Conservation (phyloP, 1,284 basidiomycete genomes). For the Ceratorhiza oryzae-sativae region DNA sequence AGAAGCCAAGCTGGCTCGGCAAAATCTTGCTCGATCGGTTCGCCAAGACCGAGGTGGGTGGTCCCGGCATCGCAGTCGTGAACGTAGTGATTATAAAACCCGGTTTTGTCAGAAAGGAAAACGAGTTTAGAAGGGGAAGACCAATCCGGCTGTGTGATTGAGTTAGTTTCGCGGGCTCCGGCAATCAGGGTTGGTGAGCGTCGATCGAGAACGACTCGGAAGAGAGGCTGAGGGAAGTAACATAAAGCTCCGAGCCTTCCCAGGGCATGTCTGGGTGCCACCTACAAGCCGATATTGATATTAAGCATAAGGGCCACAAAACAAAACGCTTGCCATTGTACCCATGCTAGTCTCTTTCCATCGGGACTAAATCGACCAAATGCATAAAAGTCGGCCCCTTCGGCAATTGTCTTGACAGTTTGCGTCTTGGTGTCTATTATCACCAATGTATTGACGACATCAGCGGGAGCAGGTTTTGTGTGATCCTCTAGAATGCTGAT, state of each 20-base stretch:
- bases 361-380: slow-evolving; percentile 67
- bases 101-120: slow-evolving; percentile 72
- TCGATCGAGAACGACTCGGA: slow-evolving; percentile 44
- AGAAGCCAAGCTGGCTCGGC: slow-evolving; percentile 64
- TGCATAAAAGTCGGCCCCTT: slow-evolving; percentile 73
- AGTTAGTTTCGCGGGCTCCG: slow-evolving; percentile 47
- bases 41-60: slow-evolving; percentile 54
- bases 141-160: slow-evolving; percentile 59
- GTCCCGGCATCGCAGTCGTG: slow-evolving; percentile 53
- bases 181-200: slow-evolving; percentile 53
- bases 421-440: slow-evolving; percentile 60
- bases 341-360: slow-evolving; percentile 70
- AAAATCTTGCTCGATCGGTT: slow-evolving; percentile 65
- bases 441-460: slow-evolving; percentile 65
- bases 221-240: slow-evolving; percentile 56
- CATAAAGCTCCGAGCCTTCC: slow-evolving; percentile 69
- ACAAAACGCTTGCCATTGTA: slow-evolving; percentile 61
- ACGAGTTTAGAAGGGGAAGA: slow-evolving; percentile 62
- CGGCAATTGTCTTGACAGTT: slow-evolving; percentile 55
- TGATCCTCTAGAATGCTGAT: slow-evolving; percentile 73
- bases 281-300: slow-evolving; percentile 41
- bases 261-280: slow-evolving; percentile 82
- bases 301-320: neutral
- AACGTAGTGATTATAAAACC: slow-evolving; percentile 73
- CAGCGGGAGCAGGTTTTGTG: slow-evolving; percentile 62